Evolutionary conservation across 306 rosid species (phyloP).

Genomic region (Vigna angularis): DNA sequence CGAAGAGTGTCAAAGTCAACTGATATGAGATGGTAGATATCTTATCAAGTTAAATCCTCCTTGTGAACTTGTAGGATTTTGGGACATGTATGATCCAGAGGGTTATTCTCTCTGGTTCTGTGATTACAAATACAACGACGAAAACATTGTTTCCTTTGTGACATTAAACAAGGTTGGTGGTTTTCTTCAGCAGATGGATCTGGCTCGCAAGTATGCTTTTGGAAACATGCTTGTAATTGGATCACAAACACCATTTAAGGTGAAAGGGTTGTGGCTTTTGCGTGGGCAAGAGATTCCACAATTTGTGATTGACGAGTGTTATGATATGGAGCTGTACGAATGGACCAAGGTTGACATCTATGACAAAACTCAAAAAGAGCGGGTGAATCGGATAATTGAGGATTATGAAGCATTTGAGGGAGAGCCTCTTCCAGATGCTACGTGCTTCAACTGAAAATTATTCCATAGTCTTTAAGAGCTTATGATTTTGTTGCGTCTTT

Average conservation of each 20-base stretch:
- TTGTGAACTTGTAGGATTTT: constrained; percentile 62
- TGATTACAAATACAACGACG: constrained; percentile 80
- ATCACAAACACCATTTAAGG: constrained; percentile 75
- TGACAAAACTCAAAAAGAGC: constrained; percentile 76
- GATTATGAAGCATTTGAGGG: constrained; percentile 78
- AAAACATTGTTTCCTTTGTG: constrained; percentile 78
- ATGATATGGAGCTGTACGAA: constrained; percentile 80
- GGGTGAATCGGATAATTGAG: constrained; percentile 77
- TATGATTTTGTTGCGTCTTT: constrained; percentile 39
- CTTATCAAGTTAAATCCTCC: neutral
- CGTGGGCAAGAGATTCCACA: constrained; percentile 79
- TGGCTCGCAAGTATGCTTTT: constrained; percentile 81
- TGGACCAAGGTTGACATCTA: constrained; percentile 78
- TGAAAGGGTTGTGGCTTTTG: constrained; percentile 91
- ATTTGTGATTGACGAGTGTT: constrained; percentile 77
- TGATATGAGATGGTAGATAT: neutral
- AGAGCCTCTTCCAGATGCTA: constrained; percentile 72
- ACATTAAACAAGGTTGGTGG: constrained; percentile 80
- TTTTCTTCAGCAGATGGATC: constrained; percentile 80
- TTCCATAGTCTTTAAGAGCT: neutral
- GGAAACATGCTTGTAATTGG: constrained; percentile 92
- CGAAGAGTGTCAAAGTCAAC: neutral
- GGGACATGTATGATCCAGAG: constrained; percentile 93
- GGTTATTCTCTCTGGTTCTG: constrained; percentile 91
- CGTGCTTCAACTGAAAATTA: constrained; percentile 73